phyloP scores from a whole-genome alignment of 768 basidiomycete species.

The Agaricus blazei region DNA sequence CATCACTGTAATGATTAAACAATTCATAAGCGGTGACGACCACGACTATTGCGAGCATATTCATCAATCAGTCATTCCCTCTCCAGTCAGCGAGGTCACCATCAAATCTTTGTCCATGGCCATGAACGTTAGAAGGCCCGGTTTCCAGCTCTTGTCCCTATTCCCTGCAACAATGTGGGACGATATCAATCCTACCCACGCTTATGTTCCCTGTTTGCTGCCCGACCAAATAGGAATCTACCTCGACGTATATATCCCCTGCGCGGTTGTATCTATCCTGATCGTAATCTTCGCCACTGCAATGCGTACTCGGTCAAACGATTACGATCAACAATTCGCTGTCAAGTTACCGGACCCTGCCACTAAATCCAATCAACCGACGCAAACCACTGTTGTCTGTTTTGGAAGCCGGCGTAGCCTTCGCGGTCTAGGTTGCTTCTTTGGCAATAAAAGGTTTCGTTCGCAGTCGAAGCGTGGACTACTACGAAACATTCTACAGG shows the following conservation, averaged over 20 bases:
- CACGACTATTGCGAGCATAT: slow-evolving; percentile 90
- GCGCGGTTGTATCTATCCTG: slow-evolving; percentile 55
- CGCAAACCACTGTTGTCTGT: neutral
- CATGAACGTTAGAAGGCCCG: slow-evolving; percentile 80
- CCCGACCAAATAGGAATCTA: slow-evolving; percentile 86
- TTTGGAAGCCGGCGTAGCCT: neutral
- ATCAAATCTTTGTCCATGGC: slow-evolving; percentile 90
- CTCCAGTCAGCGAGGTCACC: slow-evolving; percentile 61
- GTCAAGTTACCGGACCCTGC: slow-evolving; percentile 6
- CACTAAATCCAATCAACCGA: neutral
- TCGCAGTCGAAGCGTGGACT: slow-evolving; percentile 14
- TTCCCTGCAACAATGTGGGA: slow-evolving; percentile 19
- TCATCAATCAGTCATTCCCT: slow-evolving; percentile 31
- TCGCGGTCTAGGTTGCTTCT: slow-evolving; percentile 5
- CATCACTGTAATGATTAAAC: slow-evolving; percentile 6
- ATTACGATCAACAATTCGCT: slow-evolving; percentile 12
- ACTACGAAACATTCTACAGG: slow-evolving; percentile 26
- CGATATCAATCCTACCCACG: slow-evolving; percentile 26
- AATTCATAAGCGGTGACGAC: slow-evolving; percentile 71
- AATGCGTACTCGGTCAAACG: slow-evolving; percentile 19
- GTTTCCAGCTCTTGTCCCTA: slow-evolving; percentile 87
- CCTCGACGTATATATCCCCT: slow-evolving; percentile 63
- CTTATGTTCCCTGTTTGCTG: slow-evolving; percentile 67
- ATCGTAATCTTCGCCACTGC: slow-evolving; percentile 22
- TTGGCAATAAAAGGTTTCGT: neutral